A percentile compares a stretch with the other conserved stretches of the same genome.
Evolutionary conservation across 2,329 filamentous ascomycete genomes (phyloP).

Genomic region (Amylocarpus encephaloides): DNA sequence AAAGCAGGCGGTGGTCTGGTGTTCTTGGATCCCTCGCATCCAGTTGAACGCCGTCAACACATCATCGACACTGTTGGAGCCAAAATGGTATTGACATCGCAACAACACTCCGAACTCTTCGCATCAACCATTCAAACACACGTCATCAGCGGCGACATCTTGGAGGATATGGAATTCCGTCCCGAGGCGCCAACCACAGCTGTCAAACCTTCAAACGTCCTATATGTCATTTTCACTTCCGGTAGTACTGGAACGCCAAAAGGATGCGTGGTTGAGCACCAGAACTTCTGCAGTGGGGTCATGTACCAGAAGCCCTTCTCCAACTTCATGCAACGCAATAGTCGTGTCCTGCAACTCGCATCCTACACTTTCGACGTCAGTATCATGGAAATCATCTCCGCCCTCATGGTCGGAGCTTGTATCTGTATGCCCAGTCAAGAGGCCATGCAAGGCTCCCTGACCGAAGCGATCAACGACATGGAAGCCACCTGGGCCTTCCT

Average conservation of each 20-base stretch:
- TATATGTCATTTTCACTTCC: constrained; percentile 27
- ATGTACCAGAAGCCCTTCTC: not conserved
- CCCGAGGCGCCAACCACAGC: no score
- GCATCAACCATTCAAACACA: not conserved
- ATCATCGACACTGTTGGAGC: constrained; percentile 11
- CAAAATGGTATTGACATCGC: constrained; percentile 12
- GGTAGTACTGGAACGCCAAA: constrained; percentile 29
- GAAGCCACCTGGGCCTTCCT: constrained; percentile 22
- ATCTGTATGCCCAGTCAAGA: constrained; percentile 37
- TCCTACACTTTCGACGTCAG: constrained; percentile 36
- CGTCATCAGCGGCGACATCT: constrained; percentile 1
- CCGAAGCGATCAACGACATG: constrained; percentile 25
- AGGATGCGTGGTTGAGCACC: constrained; percentile 11
- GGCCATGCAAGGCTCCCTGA: constrained; percentile 34
- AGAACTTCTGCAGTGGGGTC: constrained; percentile 14
- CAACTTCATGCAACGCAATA: not conserved
- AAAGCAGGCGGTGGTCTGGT: constrained; percentile 29
- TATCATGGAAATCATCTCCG: constrained; percentile 30
- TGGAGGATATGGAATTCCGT: not conserved
- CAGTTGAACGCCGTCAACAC: constrained; percentile 20
- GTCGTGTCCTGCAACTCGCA: constrained; percentile 7
- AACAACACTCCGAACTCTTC: constrained; percentile 1
- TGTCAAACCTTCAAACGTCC: constrained; percentile 4
- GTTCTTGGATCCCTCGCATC: constrained; percentile 29
- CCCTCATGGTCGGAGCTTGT: constrained; percentile 34